Evolutionary conservation across 1,139 yeast genomes (phyloP).

Genomic region (Suhomyces kunorum): DNA sequence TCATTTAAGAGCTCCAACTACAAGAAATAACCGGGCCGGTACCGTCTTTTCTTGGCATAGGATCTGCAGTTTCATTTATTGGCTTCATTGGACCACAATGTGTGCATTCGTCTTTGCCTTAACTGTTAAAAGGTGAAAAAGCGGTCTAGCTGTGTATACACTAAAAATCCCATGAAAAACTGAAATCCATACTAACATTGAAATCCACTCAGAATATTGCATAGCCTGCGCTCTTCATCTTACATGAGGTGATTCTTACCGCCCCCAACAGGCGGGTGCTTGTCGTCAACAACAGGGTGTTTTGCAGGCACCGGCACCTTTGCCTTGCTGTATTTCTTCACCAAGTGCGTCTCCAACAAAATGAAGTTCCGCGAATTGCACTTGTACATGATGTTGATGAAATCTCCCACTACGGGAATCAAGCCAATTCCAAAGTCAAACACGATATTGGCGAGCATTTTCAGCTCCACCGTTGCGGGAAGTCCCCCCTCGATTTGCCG

Average conservation of each 20-base stretch:
- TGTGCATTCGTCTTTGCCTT: too few relatives aligned
- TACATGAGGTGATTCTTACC: neutral
- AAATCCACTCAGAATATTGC: too few relatives aligned
- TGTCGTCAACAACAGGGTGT: neutral
- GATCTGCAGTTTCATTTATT: too few relatives aligned
- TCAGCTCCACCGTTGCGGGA: constrained; percentile 47
- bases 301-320: neutral
- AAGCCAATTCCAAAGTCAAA: constrained; percentile 71
- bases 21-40: too few relatives aligned
- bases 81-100: too few relatives aligned
- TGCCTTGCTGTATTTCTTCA: constrained; percentile 35
- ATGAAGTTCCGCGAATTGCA: constrained; percentile 74
- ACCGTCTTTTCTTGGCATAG: too few relatives aligned
- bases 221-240: too few relatives aligned
- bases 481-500: constrained; percentile 63
- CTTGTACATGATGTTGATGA: constrained; percentile 67
- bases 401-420: constrained; percentile 72
- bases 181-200: too few relatives aligned
- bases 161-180: too few relatives aligned
- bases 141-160: too few relatives aligned
- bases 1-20: too few relatives aligned
- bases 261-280: neutral
- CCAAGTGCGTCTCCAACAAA: constrained; percentile 58
- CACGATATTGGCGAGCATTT: constrained; percentile 60
- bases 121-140: too few relatives aligned